Conservation (phyloP, 805 yeast genomes). For the Spathaspora girioi region DNA sequence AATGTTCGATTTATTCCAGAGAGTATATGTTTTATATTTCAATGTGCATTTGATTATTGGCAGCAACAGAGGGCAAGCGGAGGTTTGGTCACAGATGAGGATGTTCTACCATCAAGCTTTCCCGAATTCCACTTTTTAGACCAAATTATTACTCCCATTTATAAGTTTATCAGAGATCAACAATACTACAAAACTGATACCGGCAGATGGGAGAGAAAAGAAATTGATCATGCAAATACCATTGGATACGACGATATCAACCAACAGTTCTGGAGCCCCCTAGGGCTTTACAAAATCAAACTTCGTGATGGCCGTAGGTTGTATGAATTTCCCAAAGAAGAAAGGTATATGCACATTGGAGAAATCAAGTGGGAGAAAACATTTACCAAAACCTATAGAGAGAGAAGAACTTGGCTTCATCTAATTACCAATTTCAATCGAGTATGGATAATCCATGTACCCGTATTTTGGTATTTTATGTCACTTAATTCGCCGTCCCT, state of each 20-base stretch:
- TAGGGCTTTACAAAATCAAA: slow-evolving; percentile 29
- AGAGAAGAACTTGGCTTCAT: slow-evolving; percentile 50
- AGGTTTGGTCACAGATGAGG: not conserved
- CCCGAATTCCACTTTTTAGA: slow-evolving; percentile 27
- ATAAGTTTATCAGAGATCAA: slow-evolving; percentile 63
- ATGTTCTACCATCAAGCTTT: not conserved
- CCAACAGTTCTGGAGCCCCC: slow-evolving; percentile 48
- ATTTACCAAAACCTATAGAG: slow-evolving; percentile 45
- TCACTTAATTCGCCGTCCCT: slow-evolving; percentile 48
- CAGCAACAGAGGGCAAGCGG: not conserved
- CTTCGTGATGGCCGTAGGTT: slow-evolving; percentile 30
- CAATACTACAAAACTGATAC: slow-evolving; percentile 49
- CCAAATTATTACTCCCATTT: slow-evolving; percentile 44
- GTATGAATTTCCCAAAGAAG: slow-evolving; percentile 20
- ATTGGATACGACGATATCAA: slow-evolving; percentile 56
- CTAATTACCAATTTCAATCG: slow-evolving; percentile 46
- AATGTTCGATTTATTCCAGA: slow-evolving; percentile 53
- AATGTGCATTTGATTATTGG: slow-evolving; percentile 12
- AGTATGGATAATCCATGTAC: slow-evolving; percentile 50
- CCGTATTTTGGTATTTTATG: slow-evolving; percentile 51
- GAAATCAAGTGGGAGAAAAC: slow-evolving; percentile 38
- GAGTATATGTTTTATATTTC: slow-evolving; percentile 31
- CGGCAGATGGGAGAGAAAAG: slow-evolving; percentile 55
- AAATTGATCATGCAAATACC: slow-evolving; percentile 62
- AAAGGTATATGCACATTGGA: slow-evolving; percentile 28